phyloP scores from a whole-genome alignment of 352 stramenopile species.

The Aphanomyces cochlioides region DNA sequence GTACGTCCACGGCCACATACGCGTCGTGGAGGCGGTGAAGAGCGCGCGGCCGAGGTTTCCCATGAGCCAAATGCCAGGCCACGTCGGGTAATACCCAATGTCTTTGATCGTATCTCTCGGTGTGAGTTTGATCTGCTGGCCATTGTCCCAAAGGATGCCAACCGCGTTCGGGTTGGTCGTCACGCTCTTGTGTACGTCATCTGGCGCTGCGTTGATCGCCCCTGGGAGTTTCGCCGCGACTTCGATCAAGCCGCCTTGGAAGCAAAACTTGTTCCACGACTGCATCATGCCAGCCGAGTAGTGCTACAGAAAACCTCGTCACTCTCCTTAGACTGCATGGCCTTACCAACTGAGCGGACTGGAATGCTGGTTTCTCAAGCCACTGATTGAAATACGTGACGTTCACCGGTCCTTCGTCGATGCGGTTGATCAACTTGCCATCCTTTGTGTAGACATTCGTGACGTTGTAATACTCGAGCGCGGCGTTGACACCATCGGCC shows the following conservation, averaged over 20 bases:
- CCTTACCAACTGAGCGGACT: slow-evolving; percentile 43
- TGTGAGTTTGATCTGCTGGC: neutral
- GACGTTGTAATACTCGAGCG: slow-evolving; percentile 91
- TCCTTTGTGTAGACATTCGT: slow-evolving; percentile 62
- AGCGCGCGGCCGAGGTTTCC: slow-evolving; percentile 93
- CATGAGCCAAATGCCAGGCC: slow-evolving; percentile 87
- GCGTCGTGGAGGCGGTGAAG: slow-evolving; percentile 90
- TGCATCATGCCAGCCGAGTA: slow-evolving; percentile 82
- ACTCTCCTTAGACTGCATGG: neutral
- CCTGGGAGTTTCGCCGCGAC: slow-evolving; percentile 71
- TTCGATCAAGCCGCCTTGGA: slow-evolving; percentile 91
- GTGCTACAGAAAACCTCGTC: slow-evolving; percentile 34
- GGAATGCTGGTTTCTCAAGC: slow-evolving; percentile 44
- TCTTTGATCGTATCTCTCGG: slow-evolving; percentile 32
- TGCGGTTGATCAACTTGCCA: slow-evolving; percentile 53
- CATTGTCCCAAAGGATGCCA: slow-evolving; percentile 42
- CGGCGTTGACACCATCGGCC: slow-evolving; percentile 90
- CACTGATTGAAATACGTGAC: slow-evolving; percentile 59
- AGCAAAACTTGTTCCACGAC: slow-evolving; percentile 93
- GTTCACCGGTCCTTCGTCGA: slow-evolving; percentile 41
- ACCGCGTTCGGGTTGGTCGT: slow-evolving; percentile 46
- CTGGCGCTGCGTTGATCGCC: slow-evolving; percentile 41
- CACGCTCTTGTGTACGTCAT: neutral
- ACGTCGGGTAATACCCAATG: slow-evolving; percentile 36
- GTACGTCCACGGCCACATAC: slow-evolving; percentile 96